Conservation (phyloP, 352 stramenopile species). For the Globisporangium nunn region DNA sequence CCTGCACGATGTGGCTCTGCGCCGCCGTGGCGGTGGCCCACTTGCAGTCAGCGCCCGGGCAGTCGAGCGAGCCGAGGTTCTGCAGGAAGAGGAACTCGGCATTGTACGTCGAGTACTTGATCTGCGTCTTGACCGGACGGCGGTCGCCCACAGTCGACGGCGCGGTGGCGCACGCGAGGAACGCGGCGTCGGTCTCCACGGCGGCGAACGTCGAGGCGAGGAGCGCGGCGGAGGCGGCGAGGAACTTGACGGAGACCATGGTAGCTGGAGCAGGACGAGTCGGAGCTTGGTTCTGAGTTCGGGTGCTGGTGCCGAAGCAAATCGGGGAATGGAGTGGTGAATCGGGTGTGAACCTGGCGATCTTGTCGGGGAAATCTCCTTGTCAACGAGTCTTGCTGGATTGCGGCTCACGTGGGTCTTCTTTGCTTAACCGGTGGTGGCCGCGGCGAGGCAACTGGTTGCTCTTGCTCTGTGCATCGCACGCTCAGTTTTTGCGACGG, state of each 20-base stretch:
- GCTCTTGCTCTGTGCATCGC: too few relatives aligned
- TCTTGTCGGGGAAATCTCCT: too few relatives aligned
- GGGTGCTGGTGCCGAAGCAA: conserved; percentile 11
- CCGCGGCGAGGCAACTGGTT: too few relatives aligned
- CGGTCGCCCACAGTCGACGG: conserved; percentile 34
- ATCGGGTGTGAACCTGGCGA: background rate
- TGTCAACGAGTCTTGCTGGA: background rate
- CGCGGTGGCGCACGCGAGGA: conserved; percentile 34
- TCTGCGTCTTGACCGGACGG: conserved; percentile 33
- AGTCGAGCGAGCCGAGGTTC: conserved; percentile 29
- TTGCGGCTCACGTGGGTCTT: too few relatives aligned
- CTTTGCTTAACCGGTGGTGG: too few relatives aligned
- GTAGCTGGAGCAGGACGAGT: conserved; percentile 3
- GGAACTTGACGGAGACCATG: conserved; percentile 30
- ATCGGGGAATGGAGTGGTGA: conserved; percentile 18
- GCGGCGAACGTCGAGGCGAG: conserved; percentile 12
- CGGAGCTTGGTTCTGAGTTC: background rate
- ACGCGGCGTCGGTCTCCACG: conserved; percentile 21
- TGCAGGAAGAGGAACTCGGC: conserved; percentile 50
- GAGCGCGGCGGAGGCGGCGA: conserved; percentile 15
- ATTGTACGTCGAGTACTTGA: conserved; percentile 65
- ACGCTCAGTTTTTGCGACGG: too few relatives aligned
- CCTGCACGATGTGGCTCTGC: conserved; percentile 39
- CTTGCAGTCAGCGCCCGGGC: conserved; percentile 40
- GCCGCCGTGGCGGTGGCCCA: conserved; percentile 37